phyloP scores from a whole-genome alignment of 208 protist genomes.

The Trichomonas gallinae region DNA sequence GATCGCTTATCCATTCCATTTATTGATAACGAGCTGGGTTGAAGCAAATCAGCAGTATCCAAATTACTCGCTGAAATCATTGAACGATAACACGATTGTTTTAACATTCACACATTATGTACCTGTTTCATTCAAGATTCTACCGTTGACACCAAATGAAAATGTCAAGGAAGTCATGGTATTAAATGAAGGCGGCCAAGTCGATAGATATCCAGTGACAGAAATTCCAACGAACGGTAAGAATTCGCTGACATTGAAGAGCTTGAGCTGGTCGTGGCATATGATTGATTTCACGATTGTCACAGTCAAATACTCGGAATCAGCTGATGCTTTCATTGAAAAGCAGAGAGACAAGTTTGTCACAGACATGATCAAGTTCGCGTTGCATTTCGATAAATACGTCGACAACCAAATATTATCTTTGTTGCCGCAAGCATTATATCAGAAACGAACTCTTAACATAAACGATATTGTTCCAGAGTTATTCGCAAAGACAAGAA shows the following conservation, averaged over 20 bases:
- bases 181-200: too few relatives aligned
- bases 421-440: background rate
- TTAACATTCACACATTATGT: background rate
- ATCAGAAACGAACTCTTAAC: background rate
- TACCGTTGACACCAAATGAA: background rate
- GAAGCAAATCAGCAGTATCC: background rate
- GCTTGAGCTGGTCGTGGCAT: too few relatives aligned
- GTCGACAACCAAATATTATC: background rate
- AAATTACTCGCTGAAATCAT: too few relatives aligned
- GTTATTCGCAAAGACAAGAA: background rate
- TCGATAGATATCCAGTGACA: too few relatives aligned
- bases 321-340: background rate
- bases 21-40: background rate
- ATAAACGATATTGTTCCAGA: background rate
- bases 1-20: background rate
- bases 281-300: too few relatives aligned
- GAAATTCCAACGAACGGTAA: too few relatives aligned
- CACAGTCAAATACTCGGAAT: background rate
- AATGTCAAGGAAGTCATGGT: too few relatives aligned
- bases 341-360: background rate
- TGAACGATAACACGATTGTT: background rate
- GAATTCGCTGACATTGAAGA: too few relatives aligned
- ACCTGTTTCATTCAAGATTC: background rate
- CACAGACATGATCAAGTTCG: background rate
- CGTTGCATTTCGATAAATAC: background rate